Evolutionary conservation across 108 stramenopile genomes (phyloP), one percentile per base, ranked within the genome.

Genomic region (Discostella stelligeroides): DNA sequence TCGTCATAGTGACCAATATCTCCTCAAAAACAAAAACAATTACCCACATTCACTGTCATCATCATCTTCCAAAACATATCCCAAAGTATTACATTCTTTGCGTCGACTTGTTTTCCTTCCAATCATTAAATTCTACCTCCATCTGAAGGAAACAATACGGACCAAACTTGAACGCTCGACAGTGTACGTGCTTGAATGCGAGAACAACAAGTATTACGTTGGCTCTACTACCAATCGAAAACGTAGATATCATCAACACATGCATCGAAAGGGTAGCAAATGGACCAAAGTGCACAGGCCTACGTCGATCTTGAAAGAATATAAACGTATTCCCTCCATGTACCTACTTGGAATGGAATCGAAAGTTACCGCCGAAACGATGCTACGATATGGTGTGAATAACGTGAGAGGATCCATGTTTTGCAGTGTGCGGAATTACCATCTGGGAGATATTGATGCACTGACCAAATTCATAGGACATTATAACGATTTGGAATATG

Each of bases 351-450:
- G 88, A 37, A 67, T 84, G 72, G 88, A 88, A 64, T 60, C 81
- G 6, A 75, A 82, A 45, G 55, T 86, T 13, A 88, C 88, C 12
- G 88, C 88, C 3, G 73, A 86, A 41, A 47, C 43, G 7, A 88
- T 88, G 88, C 54, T 84, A 43, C 56, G 72, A 42, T 79, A 62
- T 57, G 88, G 88, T 0, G 69, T 88, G 14, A 85, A 88, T 28
- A 88, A 86, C 68, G 88, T 88, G 0, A 21, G 88, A 34, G 88
- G 88, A 0, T 85, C 84, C 42, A 72, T 77, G 72, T 88, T 83
- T 73, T 72, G 75, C 30, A 28, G 47, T 39, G 46, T 75, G 24
- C 59, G 85, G 60, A 56, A 85, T 17, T 86, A 76, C 60, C 66
- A 72, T 24, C 18, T 68, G 14, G 72, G 75, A 6, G 85, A 88